These are phyloP conservation scores for Sugiyamaella marilandica DNA, from an alignment of 805 yeast genomes.

Conservation along the genomic window DNA sequence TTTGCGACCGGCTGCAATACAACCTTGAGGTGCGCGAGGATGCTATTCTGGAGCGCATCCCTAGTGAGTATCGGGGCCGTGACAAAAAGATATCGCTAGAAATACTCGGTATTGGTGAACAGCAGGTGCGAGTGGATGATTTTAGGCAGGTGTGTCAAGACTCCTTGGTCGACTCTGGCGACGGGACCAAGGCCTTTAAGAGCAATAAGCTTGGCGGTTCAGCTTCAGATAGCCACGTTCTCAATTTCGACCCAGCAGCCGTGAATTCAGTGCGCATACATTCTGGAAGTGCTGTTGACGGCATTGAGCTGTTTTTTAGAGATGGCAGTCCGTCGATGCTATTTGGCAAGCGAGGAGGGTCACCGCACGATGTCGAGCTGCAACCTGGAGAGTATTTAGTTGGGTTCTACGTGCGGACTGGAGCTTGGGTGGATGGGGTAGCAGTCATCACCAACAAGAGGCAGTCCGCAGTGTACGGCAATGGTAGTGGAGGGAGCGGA, in stretches of 20 bases:
- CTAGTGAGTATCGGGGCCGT: constrained; percentile 29
- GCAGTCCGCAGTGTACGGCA: constrained; percentile 56
- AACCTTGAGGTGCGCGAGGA: constrained; percentile 47
- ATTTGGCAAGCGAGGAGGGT: constrained; percentile 38
- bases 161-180: background rate
- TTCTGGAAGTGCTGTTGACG: constrained; percentile 78
- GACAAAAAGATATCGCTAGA: constrained; percentile 45
- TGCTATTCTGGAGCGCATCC: constrained; percentile 39
- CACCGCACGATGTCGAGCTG: constrained; percentile 47
- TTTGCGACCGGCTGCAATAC: constrained; percentile 55
- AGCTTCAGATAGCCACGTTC: constrained; percentile 27
- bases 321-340: constrained; percentile 25
- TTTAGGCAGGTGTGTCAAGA: constrained; percentile 27
- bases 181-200: constrained; percentile 6
- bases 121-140: constrained; percentile 49
- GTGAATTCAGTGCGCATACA: constrained; percentile 57
- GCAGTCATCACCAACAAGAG: constrained; percentile 54
- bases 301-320: constrained; percentile 51
- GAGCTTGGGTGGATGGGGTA: constrained; percentile 87
- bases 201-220: constrained; percentile 22
- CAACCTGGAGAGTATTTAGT: constrained; percentile 53
- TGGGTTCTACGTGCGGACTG: constrained; percentile 63
- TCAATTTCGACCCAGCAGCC: constrained; percentile 29
- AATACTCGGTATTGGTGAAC: constrained; percentile 56
- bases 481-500: constrained; percentile 59